phyloP scores from a whole-genome alignment of 164 flowering plant genomes.

The Amborella trichopoda region DNA sequence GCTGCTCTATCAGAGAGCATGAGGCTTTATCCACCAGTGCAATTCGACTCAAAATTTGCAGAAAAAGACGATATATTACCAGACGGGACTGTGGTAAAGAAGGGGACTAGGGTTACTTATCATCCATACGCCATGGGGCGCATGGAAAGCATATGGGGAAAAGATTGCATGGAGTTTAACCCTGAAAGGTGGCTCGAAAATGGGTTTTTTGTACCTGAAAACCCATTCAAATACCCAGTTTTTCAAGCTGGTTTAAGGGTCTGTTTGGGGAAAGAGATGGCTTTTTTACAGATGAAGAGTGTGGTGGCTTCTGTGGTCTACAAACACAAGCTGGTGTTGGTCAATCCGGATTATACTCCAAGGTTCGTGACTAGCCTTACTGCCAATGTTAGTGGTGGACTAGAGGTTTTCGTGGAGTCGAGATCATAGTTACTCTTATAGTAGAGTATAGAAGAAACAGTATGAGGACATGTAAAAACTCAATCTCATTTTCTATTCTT shows the following conservation, averaged over 20 bases:
- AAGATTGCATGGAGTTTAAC: constrained; percentile 44
- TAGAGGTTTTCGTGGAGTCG: constrained; percentile 21
- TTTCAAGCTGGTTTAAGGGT: constrained; percentile 59
- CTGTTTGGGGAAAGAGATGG: constrained; percentile 62
- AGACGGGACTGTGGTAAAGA: constrained; percentile 46
- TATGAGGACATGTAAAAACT: no score
- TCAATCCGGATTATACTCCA: constrained; percentile 21
- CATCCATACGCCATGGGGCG: constrained; percentile 96
- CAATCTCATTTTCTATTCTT: no score
- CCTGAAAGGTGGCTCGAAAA: constrained; percentile 69
- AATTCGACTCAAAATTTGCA: constrained; percentile 65
- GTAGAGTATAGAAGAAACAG: no score
- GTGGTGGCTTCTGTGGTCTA: constrained; percentile 39
- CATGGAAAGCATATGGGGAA: constrained; percentile 73
- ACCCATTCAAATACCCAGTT: constrained; percentile 50
- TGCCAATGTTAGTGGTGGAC: constrained; percentile 55
- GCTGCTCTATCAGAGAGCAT: constrained; percentile 59
- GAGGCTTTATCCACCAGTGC: constrained; percentile 80
- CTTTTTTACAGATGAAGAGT: constrained; percentile 38
- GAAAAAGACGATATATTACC: constrained; percentile 56
- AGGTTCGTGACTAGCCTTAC: constrained; percentile 59
- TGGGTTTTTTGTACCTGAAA: constrained; percentile 36
- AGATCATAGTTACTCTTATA: no score
- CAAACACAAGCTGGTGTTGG: constrained; percentile 33
- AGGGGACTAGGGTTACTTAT: constrained; percentile 65